Conservation (phyloP, 1,284 basidiomycete genomes). For the Prillingera fragicola region DNA sequence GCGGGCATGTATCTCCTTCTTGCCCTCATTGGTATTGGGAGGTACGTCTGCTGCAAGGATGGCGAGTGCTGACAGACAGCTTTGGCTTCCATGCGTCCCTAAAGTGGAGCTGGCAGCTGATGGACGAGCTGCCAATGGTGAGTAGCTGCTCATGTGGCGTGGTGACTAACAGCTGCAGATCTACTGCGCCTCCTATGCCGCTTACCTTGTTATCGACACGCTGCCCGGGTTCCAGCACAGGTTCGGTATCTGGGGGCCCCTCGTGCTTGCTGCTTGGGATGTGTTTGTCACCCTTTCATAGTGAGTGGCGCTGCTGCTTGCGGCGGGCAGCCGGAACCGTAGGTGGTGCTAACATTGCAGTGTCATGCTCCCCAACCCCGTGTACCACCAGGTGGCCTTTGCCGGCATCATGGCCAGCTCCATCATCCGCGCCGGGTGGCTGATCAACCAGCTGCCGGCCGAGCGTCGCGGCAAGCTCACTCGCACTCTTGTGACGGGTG, state of each 20-base stretch:
- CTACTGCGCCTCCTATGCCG: slow-evolving; percentile 41
- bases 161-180: slow-evolving; percentile 26
- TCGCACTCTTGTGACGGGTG: slow-evolving; percentile 30
- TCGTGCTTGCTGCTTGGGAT: slow-evolving; percentile 33
- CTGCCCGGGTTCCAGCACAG: slow-evolving; percentile 31
- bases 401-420: slow-evolving; percentile 46
- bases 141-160: slow-evolving; percentile 14
- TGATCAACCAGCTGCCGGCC: slow-evolving; percentile 31
- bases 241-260: slow-evolving; percentile 32
- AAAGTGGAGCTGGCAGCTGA: slow-evolving; percentile 47
- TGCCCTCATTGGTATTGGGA: slow-evolving; percentile 42
- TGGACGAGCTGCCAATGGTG: slow-evolving; percentile 49
- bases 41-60: too few relatives aligned
- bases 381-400: slow-evolving; percentile 54
- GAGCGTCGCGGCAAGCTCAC: slow-evolving; percentile 24
- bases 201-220: slow-evolving; percentile 42
- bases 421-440: slow-evolving; percentile 32
- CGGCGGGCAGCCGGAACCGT: too few relatives aligned
- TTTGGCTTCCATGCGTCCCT: slow-evolving; percentile 46
- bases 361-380: slow-evolving; percentile 51
- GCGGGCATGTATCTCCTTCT: slow-evolving; percentile 38
- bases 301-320: slow-evolving; percentile 29
- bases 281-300: slow-evolving; percentile 46
- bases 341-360: too few relatives aligned
- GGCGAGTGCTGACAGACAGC: too few relatives aligned